Conservation (phyloP, 495 filamentous ascomycete genomes). For the Penicillium chermesinum region DNA sequence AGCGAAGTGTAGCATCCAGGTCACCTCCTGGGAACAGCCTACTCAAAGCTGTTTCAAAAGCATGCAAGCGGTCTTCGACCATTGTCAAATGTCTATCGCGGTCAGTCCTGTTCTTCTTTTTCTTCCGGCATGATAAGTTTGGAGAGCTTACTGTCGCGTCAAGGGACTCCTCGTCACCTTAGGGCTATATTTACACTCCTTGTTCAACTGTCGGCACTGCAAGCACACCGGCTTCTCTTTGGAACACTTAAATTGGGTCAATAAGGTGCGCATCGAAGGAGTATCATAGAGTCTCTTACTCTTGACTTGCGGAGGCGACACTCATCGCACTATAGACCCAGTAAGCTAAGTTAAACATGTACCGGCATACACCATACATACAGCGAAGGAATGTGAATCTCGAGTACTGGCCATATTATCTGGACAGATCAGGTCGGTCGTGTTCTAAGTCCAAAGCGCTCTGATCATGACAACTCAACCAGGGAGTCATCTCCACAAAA, state of each 20-base stretch:
- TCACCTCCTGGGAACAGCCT: conserved; percentile 44
- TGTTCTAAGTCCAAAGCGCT: conserved; percentile 28
- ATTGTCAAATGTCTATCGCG: conserved; percentile 42
- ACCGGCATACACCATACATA: conserved; percentile 22
- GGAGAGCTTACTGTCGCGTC: conserved; percentile 39
- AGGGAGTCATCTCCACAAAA: conserved; percentile 32
- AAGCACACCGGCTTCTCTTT: conserved; percentile 43
- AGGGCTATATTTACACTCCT: conserved; percentile 47
- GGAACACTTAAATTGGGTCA: conserved; percentile 33
- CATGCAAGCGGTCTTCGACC: conserved; percentile 45
- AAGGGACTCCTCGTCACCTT: conserved; percentile 45
- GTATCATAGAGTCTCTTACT: conserved; percentile 20
- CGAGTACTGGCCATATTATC: conserved; percentile 44
- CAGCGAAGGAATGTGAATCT: conserved; percentile 46
- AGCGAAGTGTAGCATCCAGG: conserved; percentile 42
- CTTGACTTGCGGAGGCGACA: conserved; percentile 47
- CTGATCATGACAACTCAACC: conserved; percentile 30
- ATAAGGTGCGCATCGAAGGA: neutral
- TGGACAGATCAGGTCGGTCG: conserved; percentile 19
- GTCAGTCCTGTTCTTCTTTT: conserved; percentile 4
- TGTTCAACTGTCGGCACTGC: conserved; percentile 41
- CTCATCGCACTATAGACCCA: conserved; percentile 39
- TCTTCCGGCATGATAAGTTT: neutral
- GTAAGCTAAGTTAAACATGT: neutral
- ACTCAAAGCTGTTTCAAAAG: conserved; percentile 41